Percentiles rank a stretch among this genome's conserved stretches.
phyloP scores from a whole-genome alignment of 495 filamentous ascomycete genomes.

The Lasiosphaeriaceae sp. region DNA sequence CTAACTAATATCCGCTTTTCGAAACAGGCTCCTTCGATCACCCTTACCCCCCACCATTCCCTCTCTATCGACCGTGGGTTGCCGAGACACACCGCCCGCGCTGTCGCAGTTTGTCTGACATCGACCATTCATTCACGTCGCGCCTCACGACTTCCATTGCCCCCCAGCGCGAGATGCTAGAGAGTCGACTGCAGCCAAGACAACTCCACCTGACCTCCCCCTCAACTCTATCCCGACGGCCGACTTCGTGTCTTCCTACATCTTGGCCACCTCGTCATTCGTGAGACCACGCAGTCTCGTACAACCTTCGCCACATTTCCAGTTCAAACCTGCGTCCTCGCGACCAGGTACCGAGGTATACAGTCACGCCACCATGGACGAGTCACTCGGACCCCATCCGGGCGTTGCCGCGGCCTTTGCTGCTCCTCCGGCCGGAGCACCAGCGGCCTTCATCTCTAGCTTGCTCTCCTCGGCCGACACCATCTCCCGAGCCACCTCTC shows the following conservation, averaged over 20 bases:
- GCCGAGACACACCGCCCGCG: slow-evolving; percentile 5
- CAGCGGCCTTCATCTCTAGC: slow-evolving; percentile 20
- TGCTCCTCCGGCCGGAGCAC: slow-evolving; percentile 16
- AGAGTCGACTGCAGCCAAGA: neutral
- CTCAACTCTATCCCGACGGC: neutral
- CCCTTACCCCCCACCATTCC: neutral
- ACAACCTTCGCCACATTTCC: neutral
- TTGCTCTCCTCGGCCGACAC: slow-evolving; percentile 33
- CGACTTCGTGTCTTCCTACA: neutral
- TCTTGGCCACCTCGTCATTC: neutral
- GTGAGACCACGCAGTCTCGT: neutral
- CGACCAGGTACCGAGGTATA: neutral
- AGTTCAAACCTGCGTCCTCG: neutral
- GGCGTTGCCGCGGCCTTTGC: slow-evolving; percentile 19
- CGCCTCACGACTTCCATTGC: neutral
- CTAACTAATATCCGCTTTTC: neutral
- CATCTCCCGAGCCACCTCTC: slow-evolving; percentile 47
- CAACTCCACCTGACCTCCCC: neutral
- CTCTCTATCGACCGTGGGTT: neutral
- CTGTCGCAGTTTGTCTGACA: slow-evolving; percentile 8
- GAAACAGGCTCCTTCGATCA: neutral
- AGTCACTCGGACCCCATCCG: slow-evolving; percentile 22
- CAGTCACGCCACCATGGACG: slow-evolving; percentile 31
- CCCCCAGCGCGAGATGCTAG: slow-evolving; percentile 7
- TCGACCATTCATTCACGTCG: neutral